Conservation (phyloP, 2,329 filamentous ascomycete species). For the Verticillium klebahnii region DNA sequence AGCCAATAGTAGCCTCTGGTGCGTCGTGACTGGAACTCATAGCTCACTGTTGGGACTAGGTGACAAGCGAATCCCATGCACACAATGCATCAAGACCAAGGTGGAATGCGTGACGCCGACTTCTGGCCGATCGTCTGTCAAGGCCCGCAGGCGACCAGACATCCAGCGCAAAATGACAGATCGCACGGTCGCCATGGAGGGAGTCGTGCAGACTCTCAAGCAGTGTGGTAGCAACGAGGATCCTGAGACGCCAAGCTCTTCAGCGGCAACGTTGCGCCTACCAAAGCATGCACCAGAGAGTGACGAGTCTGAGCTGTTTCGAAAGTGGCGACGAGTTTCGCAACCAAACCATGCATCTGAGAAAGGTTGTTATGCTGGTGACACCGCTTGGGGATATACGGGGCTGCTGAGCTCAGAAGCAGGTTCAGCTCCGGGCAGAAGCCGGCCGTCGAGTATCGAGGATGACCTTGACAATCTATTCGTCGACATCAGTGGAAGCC, state of each 20-base stretch:
- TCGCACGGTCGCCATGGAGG: background rate
- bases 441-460: background rate
- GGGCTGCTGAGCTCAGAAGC: background rate
- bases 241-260: too few relatives aligned
- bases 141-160: background rate
- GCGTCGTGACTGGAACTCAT: too few relatives aligned
- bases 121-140: background rate
- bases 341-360: background rate
- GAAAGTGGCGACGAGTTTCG: background rate
- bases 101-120: background rate
- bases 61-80: background rate
- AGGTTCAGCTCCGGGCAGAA: background rate
- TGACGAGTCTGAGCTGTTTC: background rate
- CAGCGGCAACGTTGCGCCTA: background rate
- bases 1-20: background rate
- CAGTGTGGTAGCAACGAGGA: background rate
- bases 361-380: background rate
- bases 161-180: background rate
- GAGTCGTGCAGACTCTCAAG: background rate
- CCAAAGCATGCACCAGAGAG: background rate
- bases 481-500: background rate
- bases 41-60: background rate
- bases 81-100: background rate
- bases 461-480: background rate
- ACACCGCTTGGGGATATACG: too few relatives aligned